phyloP scores from a whole-genome alignment of 768 basidiomycete genomes.

The Russula sp. region DNA sequence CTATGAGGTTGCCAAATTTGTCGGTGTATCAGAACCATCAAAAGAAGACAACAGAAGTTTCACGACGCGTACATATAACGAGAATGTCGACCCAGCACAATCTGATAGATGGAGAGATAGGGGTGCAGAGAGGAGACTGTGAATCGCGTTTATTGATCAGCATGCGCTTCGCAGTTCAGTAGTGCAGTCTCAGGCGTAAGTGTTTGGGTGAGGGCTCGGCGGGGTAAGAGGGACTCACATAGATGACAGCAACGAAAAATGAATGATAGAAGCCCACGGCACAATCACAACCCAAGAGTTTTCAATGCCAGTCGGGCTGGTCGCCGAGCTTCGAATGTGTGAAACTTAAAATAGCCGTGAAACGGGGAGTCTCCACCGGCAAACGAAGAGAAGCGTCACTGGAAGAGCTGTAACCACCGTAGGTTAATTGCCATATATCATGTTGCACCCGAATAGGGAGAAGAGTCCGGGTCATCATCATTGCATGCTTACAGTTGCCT shows the following conservation, averaged over 20 bases:
- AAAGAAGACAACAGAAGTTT: background rate
- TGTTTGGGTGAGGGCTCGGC: background rate
- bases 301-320: background rate
- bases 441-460: no score
- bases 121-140: constrained; percentile 2
- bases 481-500: no score
- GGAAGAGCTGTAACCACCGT: no score
- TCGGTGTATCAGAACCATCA: constrained; percentile 2
- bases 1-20: constrained; percentile 13
- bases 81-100: constrained; percentile 24
- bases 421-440: no score
- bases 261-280: background rate
- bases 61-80: constrained; percentile 23
- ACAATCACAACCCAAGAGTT: background rate
- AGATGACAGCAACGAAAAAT: background rate
- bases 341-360: background rate
- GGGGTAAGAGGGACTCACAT: background rate
- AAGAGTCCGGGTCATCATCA: no score
- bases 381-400: background rate
- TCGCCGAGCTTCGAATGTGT: background rate
- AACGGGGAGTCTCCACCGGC: background rate
- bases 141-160: constrained; percentile 4
- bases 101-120: constrained; percentile 10
- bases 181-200: background rate
- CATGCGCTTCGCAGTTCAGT: background rate